Evolutionary conservation across 768 basidiomycete species (phyloP), one percentile per base, ranked within the genome.

Genomic region (Phlebiopsis gigantea): DNA sequence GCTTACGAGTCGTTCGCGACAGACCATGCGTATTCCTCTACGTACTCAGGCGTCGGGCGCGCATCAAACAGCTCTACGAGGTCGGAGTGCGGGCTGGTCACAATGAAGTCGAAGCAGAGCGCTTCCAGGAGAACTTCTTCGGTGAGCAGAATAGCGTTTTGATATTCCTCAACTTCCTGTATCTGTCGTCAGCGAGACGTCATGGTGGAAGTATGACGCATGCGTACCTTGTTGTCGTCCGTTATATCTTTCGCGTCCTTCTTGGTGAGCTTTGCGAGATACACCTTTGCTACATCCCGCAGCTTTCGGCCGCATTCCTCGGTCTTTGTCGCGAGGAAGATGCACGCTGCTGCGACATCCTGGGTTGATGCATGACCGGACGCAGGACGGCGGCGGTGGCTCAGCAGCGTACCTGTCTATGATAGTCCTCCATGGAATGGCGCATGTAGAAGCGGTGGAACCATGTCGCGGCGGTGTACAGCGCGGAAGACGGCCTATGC

Each of bases 361-460:
- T 93, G 55, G 2, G 42, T 51, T 49, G 17, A 47, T 14, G 15
- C 31, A 22, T 51, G 24, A 39, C 29, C 44, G 31, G 22, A 39
- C 12, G 19, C 34, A 19, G 31, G 50, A 41, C 10, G 12, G 14
- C 15, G 2, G 47, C 19, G 15, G 21, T 12, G 22, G 15, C 34
- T 8, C 29, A 34, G 31, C 3, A 30, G 25, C 56, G 29, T 34
- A 88, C 90, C 77, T 89, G 87, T 42, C 84, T 79, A 62, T 88
- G 86, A 64, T 88, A 87, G 65, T 91, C 88, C 63, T 87, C 84
- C 81, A 90, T 82, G 25, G 90, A 82, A 67, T 81, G 85, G 58
- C 91, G 79, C 90, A 93, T 91, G 69, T 89, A 93, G 70, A 93
- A 93, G 12, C 92, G 80, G 69, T 93, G 92, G 62, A 93, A 91